Base-by-base conservation (phyloP, 805 yeast genomes). In the Teunomyces lycoperdinae region DNA sequence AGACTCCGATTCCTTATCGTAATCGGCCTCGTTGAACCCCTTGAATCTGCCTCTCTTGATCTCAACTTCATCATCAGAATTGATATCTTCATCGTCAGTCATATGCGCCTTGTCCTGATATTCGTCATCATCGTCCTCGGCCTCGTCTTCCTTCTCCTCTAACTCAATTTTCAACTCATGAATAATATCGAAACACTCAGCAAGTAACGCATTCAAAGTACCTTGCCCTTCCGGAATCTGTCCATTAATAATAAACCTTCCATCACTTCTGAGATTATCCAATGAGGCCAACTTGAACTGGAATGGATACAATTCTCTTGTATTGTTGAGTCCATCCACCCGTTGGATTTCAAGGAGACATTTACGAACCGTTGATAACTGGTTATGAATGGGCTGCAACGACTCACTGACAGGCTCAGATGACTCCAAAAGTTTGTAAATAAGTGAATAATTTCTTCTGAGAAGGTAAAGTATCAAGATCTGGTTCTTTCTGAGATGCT, bases 141-240 rank as follows among this genome's bases (percentile, higher is more conserved):
- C 51, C 30, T 63, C 70, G 33, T 63, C 67, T 50, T 78, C 81
- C 51, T 73, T 74, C 51, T 85, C 91, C 57, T 87, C 90, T 45
- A 87, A 79, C 61, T 90, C 96, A 31, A 88, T 84, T 62, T 89
- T 87, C 64, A 94, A 74, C 70, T 94, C 99, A 62, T 92, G 94
- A 42, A 88, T 77, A 49, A 92, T 85, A 65, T 94, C 99, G 64
- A 89, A 94, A 66, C 98, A 92, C 63, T 91, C 97, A 3, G 96
- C 94, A 44, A 92, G 73, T 48, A 92, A 70, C 0, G 96, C 96
- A 64, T 84, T 90, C 53, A 94, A 74, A n/a, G 96, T 83, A 5
- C 97, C 99, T 68, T 94, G 99, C 9, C 99, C 99, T 64, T 94
- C 98, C 2, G 99, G 99, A 38, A 94, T 86, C 53, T 89, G 87